These are phyloP conservation scores for Aureobasidium sp. DNA, from an alignment of 2,329 filamentous ascomycete genomes.

Conservation along the genomic window DNA sequence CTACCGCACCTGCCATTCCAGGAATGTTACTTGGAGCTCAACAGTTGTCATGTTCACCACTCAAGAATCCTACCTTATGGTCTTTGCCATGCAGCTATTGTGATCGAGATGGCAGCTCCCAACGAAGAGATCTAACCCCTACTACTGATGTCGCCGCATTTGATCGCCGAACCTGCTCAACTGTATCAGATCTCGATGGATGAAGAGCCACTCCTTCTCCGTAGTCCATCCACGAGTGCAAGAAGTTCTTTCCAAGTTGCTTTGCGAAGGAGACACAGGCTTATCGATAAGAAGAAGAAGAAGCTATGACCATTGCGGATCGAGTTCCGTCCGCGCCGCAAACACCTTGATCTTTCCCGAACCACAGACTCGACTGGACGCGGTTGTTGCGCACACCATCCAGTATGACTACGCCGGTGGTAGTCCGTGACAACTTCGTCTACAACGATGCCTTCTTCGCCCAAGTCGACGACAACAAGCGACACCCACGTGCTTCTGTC, in stretches of 20 bases:
- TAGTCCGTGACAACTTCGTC: slow-evolving; percentile 23
- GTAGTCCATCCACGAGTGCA: no score
- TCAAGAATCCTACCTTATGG: no score
- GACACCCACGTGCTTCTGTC: slow-evolving; percentile 21
- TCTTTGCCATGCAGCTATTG: no score
- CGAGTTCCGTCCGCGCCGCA: not conserved
- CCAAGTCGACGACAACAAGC: slow-evolving; percentile 21
- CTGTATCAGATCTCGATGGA: no score
- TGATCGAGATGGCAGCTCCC: not conserved
- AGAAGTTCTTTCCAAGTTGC: no score
- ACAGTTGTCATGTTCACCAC: no score
- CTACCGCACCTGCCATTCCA: not conserved
- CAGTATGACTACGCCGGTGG: not conserved
- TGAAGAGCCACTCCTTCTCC: no score
- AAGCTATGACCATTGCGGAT: not conserved
- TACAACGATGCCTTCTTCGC: slow-evolving; percentile 24
- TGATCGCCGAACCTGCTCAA: no score
- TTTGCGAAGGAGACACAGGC: no score
- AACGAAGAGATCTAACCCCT: no score
- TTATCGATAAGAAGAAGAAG: not conserved
- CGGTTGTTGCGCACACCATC: not conserved
- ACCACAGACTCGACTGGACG: not conserved
- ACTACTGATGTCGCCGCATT: no score
- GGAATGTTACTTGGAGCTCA: not conserved
- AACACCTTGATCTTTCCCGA: not conserved